Percentiles rank a stretch among this genome's conserved stretches.
These are phyloP conservation scores for Phaeotremella fagi DNA, from an alignment of 768 basidiomycete genomes.

Conservation along the genomic window DNA sequence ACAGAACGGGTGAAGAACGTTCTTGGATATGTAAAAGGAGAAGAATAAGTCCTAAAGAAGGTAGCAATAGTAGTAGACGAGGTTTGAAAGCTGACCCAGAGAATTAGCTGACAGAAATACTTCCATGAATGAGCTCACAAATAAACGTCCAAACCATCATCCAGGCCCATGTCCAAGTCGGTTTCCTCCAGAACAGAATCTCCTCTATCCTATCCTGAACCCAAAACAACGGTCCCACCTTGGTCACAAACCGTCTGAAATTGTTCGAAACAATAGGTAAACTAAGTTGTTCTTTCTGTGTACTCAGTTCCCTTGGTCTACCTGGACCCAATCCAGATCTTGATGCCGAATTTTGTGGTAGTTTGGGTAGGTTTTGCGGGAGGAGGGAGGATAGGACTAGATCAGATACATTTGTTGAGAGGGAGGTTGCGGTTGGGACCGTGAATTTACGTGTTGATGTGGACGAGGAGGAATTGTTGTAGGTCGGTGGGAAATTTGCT, in stretches of 20 bases:
- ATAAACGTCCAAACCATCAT: constrained; percentile 71
- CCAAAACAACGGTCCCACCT: constrained; percentile 79
- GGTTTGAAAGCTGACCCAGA: constrained; percentile 67
- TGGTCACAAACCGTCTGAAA: constrained; percentile 73
- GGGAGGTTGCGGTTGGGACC: constrained; percentile 9
- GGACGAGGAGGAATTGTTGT: constrained; percentile 9
- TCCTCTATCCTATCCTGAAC: constrained; percentile 82
- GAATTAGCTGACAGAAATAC: neutral
- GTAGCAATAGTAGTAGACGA: constrained; percentile 63
- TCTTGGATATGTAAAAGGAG: constrained; percentile 67
- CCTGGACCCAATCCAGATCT: constrained; percentile 13
- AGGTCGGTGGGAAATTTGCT: constrained; percentile 50
- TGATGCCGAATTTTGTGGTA: constrained; percentile 9
- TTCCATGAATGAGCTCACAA: constrained; percentile 60
- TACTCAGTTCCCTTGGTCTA: constrained; percentile 32
- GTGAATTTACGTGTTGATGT: constrained; percentile 12
- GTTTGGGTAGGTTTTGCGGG: constrained; percentile 37
- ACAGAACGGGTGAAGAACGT: constrained; percentile 38
- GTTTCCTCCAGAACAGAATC: constrained; percentile 70
- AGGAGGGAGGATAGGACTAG: constrained; percentile 40
- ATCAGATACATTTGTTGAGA: constrained; percentile 42
- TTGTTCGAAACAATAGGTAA: constrained; percentile 72
- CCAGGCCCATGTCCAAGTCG: constrained; percentile 70
- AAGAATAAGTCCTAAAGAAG: constrained; percentile 60
- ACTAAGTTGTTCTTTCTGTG: constrained; percentile 57